These are phyloP conservation scores for Yarrowia sp. DNA, from an alignment of 805 yeast genomes.

Conservation along the genomic window DNA sequence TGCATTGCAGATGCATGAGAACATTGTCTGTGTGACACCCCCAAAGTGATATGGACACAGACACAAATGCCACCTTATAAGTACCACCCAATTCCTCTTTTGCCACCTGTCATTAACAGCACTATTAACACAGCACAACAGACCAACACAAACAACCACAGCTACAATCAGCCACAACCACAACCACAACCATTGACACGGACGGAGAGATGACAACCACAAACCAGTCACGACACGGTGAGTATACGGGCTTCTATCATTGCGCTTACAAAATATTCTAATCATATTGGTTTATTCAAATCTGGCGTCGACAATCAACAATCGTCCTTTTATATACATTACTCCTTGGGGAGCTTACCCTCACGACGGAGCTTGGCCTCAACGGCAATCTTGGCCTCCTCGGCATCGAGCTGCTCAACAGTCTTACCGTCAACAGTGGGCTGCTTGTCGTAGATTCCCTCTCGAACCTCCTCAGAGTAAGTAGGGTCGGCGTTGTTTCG, in stretches of 20 bases:
- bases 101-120: background rate
- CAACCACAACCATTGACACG: too few relatives aligned
- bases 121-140: background rate
- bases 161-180: too few relatives aligned
- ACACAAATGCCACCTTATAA: background rate
- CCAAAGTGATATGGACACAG: background rate
- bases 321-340: constrained; percentile 27
- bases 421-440: constrained; percentile 36
- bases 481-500: constrained; percentile 22
- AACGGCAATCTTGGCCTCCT: constrained; percentile 17
- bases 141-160: too few relatives aligned
- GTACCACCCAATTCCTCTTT: background rate
- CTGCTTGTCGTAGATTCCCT: constrained; percentile 21
- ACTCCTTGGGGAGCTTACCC: constrained; percentile 34
- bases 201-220: too few relatives aligned
- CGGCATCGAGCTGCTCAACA: constrained; percentile 29
- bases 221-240: too few relatives aligned
- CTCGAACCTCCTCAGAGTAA: constrained; percentile 30
- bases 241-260: too few relatives aligned
- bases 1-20: background rate
- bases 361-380: constrained; percentile 29
- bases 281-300: constrained; percentile 5
- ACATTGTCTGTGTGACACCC: background rate
- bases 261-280: background rate
- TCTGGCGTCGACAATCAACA: constrained; percentile 6